Percentiles rank a stretch among this genome's conserved stretches.
These are phyloP conservation scores for Lyophyllum decastes DNA, from an alignment of 768 basidiomycete species.

Conservation along the genomic window DNA sequence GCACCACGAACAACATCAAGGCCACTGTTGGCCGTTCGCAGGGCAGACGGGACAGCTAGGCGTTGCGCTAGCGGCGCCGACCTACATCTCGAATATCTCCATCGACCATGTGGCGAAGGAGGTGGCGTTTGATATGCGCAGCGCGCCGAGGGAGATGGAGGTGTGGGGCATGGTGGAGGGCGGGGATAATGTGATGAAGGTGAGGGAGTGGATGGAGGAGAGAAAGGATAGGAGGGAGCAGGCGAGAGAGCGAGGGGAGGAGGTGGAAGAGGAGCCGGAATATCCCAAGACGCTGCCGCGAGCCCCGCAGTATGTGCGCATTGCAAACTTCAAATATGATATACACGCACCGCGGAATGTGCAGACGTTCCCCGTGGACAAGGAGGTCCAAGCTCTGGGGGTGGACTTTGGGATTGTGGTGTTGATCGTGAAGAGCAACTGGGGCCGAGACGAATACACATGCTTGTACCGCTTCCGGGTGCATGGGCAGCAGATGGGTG, in stretches of 20 bases:
- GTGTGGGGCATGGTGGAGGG: slow-evolving; percentile 91
- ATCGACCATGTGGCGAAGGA: slow-evolving; percentile 90
- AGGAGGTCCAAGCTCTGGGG: slow-evolving; percentile 65
- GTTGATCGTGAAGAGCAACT: slow-evolving; percentile 80
- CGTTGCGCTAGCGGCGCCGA: slow-evolving; percentile 74
- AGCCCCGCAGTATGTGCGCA: slow-evolving; percentile 54
- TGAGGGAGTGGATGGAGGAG: slow-evolving; percentile 55
- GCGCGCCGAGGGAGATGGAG: slow-evolving; percentile 85
- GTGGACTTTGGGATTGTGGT: slow-evolving; percentile 87
- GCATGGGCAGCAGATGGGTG: slow-evolving; percentile 61
- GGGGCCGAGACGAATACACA: slow-evolving; percentile 82
- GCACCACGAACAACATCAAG: slow-evolving; percentile 81
- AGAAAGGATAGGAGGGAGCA: slow-evolving; percentile 36
- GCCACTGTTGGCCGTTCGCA: slow-evolving; percentile 92
- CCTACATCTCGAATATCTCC: slow-evolving; percentile 73
- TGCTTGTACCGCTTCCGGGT: slow-evolving; percentile 88
- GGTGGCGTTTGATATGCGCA: slow-evolving; percentile 76
- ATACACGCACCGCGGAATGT: slow-evolving; percentile 58
- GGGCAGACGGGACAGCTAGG: slow-evolving; percentile 82
- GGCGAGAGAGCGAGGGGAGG: slow-evolving; percentile 30
- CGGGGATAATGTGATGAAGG: slow-evolving; percentile 62
- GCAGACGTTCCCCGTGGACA: slow-evolving; percentile 78
- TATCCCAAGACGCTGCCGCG: slow-evolving; percentile 52
- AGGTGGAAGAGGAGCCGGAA: slow-evolving; percentile 33
- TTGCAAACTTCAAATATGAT: slow-evolving; percentile 71